Conservation (phyloP, 805 yeast species). For the Kregervanrija delftensis region DNA sequence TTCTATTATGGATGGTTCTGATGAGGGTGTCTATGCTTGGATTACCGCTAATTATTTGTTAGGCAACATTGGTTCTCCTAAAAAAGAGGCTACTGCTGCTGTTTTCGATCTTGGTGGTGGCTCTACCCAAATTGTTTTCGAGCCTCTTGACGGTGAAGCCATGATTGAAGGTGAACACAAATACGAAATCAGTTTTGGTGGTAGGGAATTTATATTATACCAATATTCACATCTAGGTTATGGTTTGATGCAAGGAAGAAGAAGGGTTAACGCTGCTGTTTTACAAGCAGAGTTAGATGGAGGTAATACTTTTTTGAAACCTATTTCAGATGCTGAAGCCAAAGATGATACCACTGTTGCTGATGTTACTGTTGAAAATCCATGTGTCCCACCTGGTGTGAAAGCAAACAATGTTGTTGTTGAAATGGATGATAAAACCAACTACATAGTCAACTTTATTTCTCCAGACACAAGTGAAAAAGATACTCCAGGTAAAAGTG, state of each 20-base stretch:
- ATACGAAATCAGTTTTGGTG: slow-evolving; percentile 74
- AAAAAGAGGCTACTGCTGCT: slow-evolving; percentile 83
- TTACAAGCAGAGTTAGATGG: slow-evolving; percentile 30
- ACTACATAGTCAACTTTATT: slow-evolving; percentile 28
- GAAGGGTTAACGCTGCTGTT: slow-evolving; percentile 64
- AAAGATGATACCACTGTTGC: slow-evolving; percentile 35
- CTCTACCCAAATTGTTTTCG: slow-evolving; percentile 96
- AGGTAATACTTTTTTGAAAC: slow-evolving; percentile 19
- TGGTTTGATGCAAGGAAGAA: slow-evolving; percentile 92
- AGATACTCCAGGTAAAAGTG: slow-evolving; percentile 29
- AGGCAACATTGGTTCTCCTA: slow-evolving; percentile 85
- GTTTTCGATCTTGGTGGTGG: slow-evolving; percentile 98
- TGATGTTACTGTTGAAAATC: slow-evolving; percentile 51
- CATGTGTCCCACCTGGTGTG: slow-evolving; percentile 83
- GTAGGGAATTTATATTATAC: slow-evolving; percentile 70
- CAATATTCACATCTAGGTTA: slow-evolving; percentile 94
- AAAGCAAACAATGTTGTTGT: slow-evolving; percentile 56
- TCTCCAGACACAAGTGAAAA: slow-evolving; percentile 22
- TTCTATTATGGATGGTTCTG: slow-evolving; percentile 90
- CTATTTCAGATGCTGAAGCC: slow-evolving; percentile 27
- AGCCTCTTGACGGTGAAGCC: slow-evolving; percentile 62
- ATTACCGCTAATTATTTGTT: slow-evolving; percentile 88
- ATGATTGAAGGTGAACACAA: slow-evolving; percentile 83
- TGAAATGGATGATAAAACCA: slow-evolving; percentile 33
- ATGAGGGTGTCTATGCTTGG: slow-evolving; percentile 99